phyloP scores from a whole-genome alignment of 805 yeast genomes.

The Barnettozyma siamensis region DNA sequence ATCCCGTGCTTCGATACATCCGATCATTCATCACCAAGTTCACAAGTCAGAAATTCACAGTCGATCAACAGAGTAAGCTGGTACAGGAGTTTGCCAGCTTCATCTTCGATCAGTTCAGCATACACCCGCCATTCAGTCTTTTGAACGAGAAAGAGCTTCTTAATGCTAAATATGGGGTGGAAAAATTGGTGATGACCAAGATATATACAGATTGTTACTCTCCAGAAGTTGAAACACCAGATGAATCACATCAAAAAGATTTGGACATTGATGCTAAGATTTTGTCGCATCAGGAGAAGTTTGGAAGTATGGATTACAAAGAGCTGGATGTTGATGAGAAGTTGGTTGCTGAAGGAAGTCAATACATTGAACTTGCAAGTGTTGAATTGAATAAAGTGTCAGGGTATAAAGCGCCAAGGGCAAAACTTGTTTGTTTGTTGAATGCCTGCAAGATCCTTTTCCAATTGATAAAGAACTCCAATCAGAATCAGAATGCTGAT shows the following conservation, averaged over 20 bases:
- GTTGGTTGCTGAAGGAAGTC: constrained; percentile 41
- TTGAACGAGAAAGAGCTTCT: constrained; percentile 55
- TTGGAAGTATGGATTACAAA: constrained; percentile 53
- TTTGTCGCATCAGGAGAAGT: constrained; percentile 48
- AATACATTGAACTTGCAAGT: constrained; percentile 62
- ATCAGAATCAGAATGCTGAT: constrained; percentile 80
- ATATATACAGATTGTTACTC: constrained; percentile 74
- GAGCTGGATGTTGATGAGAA: constrained; percentile 72
- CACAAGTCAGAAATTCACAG: constrained; percentile 30
- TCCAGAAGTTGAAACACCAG: constrained; percentile 53
- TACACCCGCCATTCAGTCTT: constrained; percentile 67
- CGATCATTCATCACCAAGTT: constrained; percentile 81
- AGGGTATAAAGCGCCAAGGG: constrained; percentile 87
- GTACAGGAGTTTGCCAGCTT: constrained; percentile 72
- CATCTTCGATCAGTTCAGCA: constrained; percentile 54
- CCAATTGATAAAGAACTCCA: constrained; percentile 67
- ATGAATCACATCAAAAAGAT: constrained; percentile 57
- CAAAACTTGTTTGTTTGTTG: constrained; percentile 83
- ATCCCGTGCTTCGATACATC: constrained; percentile 81
- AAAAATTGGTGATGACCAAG: constrained; percentile 86
- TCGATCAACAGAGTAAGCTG: constrained; percentile 69
- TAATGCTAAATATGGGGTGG: constrained; percentile 86
- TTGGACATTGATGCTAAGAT: constrained; percentile 52
- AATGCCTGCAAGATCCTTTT: constrained; percentile 92
- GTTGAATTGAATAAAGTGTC: constrained; percentile 73